Percentiles rank a stretch among this genome's conserved stretches.
Evolutionary conservation across 495 filamentous ascomycete species (phyloP).

Genomic region (Annulohypoxylon stygium): DNA sequence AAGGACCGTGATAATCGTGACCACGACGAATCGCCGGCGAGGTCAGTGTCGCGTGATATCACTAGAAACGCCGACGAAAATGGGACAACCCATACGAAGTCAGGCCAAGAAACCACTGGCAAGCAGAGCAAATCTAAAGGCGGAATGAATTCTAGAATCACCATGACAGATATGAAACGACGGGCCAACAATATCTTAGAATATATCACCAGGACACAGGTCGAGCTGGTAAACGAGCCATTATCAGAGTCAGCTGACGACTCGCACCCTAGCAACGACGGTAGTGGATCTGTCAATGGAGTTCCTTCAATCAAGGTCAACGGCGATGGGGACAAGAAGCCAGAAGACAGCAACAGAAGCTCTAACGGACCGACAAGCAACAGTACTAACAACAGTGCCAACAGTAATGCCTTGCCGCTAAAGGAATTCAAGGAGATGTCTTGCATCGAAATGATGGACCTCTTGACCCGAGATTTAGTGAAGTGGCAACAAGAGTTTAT

Average conservation of each 20-base stretch:
- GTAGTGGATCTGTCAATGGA: slow-evolving; percentile 22
- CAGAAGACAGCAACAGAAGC: slow-evolving; percentile 16
- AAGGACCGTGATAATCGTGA: slow-evolving; percentile 74
- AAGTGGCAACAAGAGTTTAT: slow-evolving; percentile 79
- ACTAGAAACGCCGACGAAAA: slow-evolving; percentile 57
- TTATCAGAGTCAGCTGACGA: slow-evolving; percentile 39
- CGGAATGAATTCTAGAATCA: slow-evolving; percentile 73
- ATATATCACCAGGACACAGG: slow-evolving; percentile 89
- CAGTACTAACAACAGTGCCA: slow-evolving; percentile 48
- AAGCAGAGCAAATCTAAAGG: slow-evolving; percentile 57
- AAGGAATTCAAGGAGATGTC: slow-evolving; percentile 74
- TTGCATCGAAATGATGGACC: slow-evolving; percentile 86
- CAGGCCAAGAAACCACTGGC: slow-evolving; percentile 43
- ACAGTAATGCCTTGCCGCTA: slow-evolving; percentile 25
- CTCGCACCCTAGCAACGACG: slow-evolving; percentile 32
- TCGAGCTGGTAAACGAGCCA: slow-evolving; percentile 78
- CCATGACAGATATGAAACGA: slow-evolving; percentile 91
- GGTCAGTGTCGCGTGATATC: slow-evolving; percentile 75
- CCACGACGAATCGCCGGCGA: slow-evolving; percentile 73
- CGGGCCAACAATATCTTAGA: slow-evolving; percentile 86
- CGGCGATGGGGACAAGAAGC: slow-evolving; percentile 46
- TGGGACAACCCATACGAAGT: slow-evolving; percentile 47
- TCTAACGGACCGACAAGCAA: slow-evolving; percentile 28
- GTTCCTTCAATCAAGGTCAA: slow-evolving; percentile 54
- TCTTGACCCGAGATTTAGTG: slow-evolving; percentile 77